Percentiles rank a stretch among this genome's conserved stretches.
Evolutionary conservation across 768 basidiomycete genomes (phyloP).

Genomic region (Lyophyllum decastes): DNA sequence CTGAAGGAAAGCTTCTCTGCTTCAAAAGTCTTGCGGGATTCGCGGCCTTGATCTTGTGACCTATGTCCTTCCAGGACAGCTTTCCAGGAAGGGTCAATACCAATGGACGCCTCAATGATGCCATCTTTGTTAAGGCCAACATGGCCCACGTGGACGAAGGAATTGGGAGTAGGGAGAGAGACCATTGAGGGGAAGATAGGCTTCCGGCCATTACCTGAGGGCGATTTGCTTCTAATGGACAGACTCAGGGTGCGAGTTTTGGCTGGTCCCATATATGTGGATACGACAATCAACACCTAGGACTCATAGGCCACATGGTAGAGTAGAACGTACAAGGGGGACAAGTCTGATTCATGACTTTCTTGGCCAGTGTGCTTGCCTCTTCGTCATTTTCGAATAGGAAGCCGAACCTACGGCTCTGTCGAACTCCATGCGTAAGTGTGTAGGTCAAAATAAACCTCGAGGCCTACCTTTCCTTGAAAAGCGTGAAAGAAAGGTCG

Average conservation of each 20-base stretch:
- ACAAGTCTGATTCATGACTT: slow-evolving; percentile 33
- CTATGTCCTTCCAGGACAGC: slow-evolving; percentile 34
- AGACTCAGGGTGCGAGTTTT: slow-evolving; percentile 28
- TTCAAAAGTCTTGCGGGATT: slow-evolving; percentile 23
- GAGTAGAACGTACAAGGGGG: slow-evolving; percentile 24
- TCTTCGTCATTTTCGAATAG: slow-evolving; percentile 53
- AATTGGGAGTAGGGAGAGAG: slow-evolving; percentile 57
- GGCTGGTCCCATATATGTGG: slow-evolving; percentile 14
- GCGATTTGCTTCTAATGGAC: slow-evolving; percentile 42
- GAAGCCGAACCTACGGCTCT: slow-evolving; percentile 57
- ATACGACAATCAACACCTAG: slow-evolving; percentile 3
- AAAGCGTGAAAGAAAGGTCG: slow-evolving; percentile 93
- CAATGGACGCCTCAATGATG: slow-evolving; percentile 52
- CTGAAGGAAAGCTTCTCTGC: slow-evolving; percentile 30
- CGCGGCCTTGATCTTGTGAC: background rate
- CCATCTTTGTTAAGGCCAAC: slow-evolving; percentile 57
- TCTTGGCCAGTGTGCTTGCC: slow-evolving; percentile 39
- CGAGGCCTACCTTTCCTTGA: slow-evolving; percentile 70
- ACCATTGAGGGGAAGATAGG: slow-evolving; percentile 46
- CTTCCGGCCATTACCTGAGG: slow-evolving; percentile 21
- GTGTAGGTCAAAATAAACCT: background rate
- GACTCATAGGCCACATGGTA: slow-evolving; percentile 9
- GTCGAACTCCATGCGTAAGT: slow-evolving; percentile 51
- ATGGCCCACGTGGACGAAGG: slow-evolving; percentile 69
- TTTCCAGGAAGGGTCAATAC: slow-evolving; percentile 56